Conservation (phyloP, 2,329 filamentous ascomycete genomes). For the Fusarium subtropicale region DNA sequence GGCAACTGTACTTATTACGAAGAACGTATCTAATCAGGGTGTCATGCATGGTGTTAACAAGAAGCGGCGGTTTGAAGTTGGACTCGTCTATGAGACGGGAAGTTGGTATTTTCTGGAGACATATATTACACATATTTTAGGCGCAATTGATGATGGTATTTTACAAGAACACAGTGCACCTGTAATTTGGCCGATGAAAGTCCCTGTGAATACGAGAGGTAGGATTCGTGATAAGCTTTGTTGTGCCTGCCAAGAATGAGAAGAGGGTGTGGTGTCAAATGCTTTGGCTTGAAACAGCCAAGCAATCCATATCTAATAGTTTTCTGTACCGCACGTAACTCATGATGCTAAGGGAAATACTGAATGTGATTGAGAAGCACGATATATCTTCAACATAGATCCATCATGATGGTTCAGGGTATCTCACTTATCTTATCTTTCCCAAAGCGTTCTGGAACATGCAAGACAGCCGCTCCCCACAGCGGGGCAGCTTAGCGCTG, state of each 20-base stretch:
- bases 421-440: neutral
- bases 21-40: neutral
- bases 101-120: constrained; percentile 2
- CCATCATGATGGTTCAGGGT: neutral
- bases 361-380: neutral
- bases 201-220: neutral
- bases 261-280: neutral
- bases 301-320: accelerated
- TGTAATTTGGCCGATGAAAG: neutral
- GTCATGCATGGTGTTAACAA: neutral
- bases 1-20: neutral
- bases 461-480: constrained; percentile 20
- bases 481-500: constrained; percentile 31
- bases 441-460: constrained; percentile 27
- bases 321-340: too few species aligned
- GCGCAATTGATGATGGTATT: neutral
- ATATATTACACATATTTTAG: constrained; percentile 8
- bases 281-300: too few species aligned
- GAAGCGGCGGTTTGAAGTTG: neutral
- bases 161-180: neutral
- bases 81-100: neutral
- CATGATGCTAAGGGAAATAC: neutral
- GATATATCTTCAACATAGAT: neutral
- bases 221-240: neutral
- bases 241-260: neutral